Evolutionary conservation across 768 basidiomycete species (phyloP), one percentile per base, ranked within the genome.

Genomic region (Leucocoprinus birnbaumii): DNA sequence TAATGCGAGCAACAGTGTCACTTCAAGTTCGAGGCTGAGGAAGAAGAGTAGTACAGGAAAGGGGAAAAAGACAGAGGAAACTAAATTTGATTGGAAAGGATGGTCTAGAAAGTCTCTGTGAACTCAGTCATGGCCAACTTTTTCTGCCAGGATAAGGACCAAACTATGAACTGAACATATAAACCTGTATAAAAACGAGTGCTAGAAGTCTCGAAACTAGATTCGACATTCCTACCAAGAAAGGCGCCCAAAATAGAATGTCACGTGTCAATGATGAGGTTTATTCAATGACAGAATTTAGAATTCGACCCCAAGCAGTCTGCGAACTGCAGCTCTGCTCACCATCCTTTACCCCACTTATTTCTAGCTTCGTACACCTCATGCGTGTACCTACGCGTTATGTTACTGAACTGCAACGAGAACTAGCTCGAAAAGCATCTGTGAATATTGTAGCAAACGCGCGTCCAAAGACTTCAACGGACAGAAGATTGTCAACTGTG

Each of bases 361-460:
- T 31, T 31, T 11, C 31, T 11, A 31, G 6, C 13, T 38, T 38
- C 38, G 4, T 16, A 3, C 38, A 42, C 21, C 27, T 19, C 52
- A 58, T 61, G 60, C 57, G 40, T 27, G 51, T 42, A 43, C 27
- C 54, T 19, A 35, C 35, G 10, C 51, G 42, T 11, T 55, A 54
- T 18, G 51, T 22, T 13, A 34, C 55, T 5, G 37, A 31, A 31
- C 26, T 58, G n/a, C 55, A 43, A 35, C 60, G 55, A 14, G 55
- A 61, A 48, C 53, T 57, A 14, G 22, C 48, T 22, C 53, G 57
- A 14, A 61, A 47, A 18, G 31, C 54, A 3, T 9, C 25, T 6
- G 8, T 44, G 34, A 55, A 43, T 19, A 43, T 21, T 18, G 41
- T 22, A 27, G 14, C 27, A 35, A 25, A 46, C 31, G 10, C 27